Base-by-base conservation (phyloP, 257 asterid genomes). In the Nicotiana tabacum region DNA sequence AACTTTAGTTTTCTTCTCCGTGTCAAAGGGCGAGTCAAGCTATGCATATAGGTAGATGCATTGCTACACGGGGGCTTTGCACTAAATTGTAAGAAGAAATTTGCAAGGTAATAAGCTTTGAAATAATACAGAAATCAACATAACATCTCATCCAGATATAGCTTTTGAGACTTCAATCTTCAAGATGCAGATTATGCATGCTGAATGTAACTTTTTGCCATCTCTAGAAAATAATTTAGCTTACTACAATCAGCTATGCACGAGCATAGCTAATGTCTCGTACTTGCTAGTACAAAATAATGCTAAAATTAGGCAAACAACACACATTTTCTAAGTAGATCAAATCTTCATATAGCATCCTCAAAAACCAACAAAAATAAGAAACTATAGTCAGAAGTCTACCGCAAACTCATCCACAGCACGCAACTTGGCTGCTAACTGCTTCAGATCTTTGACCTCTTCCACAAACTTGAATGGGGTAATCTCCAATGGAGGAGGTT, bases 341-440 rank as follows among this genome's bases (percentile, higher is more conserved):
- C 37, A 81, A 78, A 16, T 10, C n/a, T 53, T 13, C 58, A 53
- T 13, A 53, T 53, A 15, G 18, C 58, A 53, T 53, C 58, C 58
- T 55, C 8, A 55, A 55, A 55, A 35, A 46, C 39, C 3, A 9
- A 46, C 51, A 24, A 15, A n/a, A 74, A 33, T 72, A 51, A 83
- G 33, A 86, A 66, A 53, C 85, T 56, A 67, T 66, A 53, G 32
- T 18, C 60, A 48, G 81, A 79, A 76, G 62, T 62, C 85, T 94
- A 95, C 99, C 92, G 99, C 98, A 90, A 96, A 94, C 85, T 94
- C 99, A 86, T 93, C 89, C 85, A 86, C 96, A 68, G 51, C 82
- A 9, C 90, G 91, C 83, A 96, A 90, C 87, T 92, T 96, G 81
- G 84, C 76, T 66, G 97, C 98, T 66, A 96, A 84, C 88, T 86